A percentile compares a stretch with the other conserved stretches of the same genome.
These are phyloP conservation scores for Cystobasidium sp. DNA, from an alignment of 1,284 basidiomycete genomes.

Conservation along the genomic window DNA sequence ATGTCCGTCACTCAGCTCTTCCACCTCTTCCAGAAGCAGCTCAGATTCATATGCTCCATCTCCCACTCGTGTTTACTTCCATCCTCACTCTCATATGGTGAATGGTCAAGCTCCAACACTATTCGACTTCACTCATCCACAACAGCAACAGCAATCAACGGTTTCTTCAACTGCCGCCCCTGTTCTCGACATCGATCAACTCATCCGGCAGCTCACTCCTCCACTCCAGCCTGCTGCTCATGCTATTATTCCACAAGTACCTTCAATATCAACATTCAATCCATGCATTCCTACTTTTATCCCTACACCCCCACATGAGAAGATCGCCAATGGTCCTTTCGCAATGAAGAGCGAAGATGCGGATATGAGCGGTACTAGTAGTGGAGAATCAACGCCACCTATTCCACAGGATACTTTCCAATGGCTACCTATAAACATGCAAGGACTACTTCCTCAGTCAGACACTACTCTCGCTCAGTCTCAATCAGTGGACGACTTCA, in stretches of 20 bases:
- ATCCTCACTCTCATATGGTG: neutral
- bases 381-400: constrained; percentile 1
- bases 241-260: neutral
- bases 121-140: constrained; percentile 10
- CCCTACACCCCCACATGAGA: neutral
- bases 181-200: constrained; percentile 27
- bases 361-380: neutral
- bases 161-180: constrained; percentile 2
- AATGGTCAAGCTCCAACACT: neutral
- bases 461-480: neutral
- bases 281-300: neutral
- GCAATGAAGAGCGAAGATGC: neutral
- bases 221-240: neutral
- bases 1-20: constrained; percentile 31
- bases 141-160: no score
- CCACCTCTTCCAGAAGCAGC: constrained; percentile 14
- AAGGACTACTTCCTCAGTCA: constrained; percentile 3
- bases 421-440: constrained; percentile 19
- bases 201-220: constrained; percentile 23
- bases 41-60: constrained; percentile 9
- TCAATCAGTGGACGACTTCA: neutral
- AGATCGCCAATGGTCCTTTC: neutral
- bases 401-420: constrained; percentile 2
- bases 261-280: neutral
- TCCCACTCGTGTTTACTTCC: constrained; percentile 4